Evolutionary conservation across 202 grass and related monocot species (phyloP).

Genomic region (Panicum hallii): DNA sequence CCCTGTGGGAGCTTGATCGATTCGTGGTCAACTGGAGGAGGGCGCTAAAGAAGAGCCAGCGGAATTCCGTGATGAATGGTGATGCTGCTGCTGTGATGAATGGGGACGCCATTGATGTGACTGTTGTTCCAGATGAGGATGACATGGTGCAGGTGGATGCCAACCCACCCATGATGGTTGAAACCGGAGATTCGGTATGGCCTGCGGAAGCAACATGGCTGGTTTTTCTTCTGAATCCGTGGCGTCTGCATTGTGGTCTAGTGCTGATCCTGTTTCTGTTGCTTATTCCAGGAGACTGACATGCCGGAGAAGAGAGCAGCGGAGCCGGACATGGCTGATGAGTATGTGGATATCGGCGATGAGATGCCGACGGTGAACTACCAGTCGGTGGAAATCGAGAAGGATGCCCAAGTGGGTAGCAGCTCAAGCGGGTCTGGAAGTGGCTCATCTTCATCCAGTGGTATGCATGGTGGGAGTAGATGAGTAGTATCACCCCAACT

Average conservation of each 20-base stretch:
- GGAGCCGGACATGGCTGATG: conserved; percentile 58
- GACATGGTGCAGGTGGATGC: conserved; percentile 48
- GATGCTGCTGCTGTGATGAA: conserved; percentile 35
- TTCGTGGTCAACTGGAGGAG: conserved; percentile 91
- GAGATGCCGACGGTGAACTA: conserved; percentile 76
- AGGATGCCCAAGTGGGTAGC: conserved; percentile 56
- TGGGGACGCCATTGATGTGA: neutral
- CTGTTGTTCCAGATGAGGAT: conserved; percentile 27
- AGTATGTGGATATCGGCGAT: conserved; percentile 94
- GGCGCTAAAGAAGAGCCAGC: conserved; percentile 56
- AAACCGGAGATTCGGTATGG: conserved; percentile 53
- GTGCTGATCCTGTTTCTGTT: neutral
- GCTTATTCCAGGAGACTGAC: conserved; percentile 35
- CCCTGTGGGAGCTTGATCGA: conserved; percentile 90
- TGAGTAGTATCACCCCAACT: neutral
- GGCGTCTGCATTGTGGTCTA: neutral
- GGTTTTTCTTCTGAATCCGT: neutral
- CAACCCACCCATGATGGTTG: conserved; percentile 42
- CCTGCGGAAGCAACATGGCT: neutral
- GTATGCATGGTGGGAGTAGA: conserved; percentile 53
- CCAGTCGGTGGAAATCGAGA: conserved; percentile 86
- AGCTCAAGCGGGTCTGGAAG: conserved; percentile 78
- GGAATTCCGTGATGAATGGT: conserved; percentile 45
- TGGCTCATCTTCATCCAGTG: conserved; percentile 81
- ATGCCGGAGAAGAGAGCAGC: conserved; percentile 36